Evolutionary conservation across 345 rosid genomes (phyloP).

Genomic region (Gossypium rotundifolium): DNA sequence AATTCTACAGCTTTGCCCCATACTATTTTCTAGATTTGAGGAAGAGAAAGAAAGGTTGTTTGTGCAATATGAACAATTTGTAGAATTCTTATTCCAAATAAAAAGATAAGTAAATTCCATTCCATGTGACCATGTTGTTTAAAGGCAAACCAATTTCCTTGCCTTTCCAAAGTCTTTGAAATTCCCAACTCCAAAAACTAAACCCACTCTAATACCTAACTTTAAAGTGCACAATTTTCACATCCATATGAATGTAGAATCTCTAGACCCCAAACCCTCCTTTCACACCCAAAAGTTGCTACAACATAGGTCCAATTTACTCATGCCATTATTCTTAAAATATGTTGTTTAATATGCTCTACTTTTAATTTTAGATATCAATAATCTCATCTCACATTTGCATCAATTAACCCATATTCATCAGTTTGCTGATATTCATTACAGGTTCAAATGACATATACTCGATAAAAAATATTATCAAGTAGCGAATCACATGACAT

Average conservation of each 20-base stretch:
- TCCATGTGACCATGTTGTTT: conserved; percentile 2
- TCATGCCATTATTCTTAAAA: too few species aligned
- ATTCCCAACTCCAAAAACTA: background rate
- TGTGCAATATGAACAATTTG: background rate
- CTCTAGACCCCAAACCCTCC: background rate
- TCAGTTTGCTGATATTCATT: too few species aligned
- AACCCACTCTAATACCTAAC: background rate
- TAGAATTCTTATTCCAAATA: background rate
- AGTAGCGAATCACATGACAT: too few species aligned
- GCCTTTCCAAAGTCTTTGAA: background rate
- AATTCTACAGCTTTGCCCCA: too few species aligned
- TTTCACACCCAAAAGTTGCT: background rate
- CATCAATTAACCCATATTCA: too few species aligned
- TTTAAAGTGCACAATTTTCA: background rate
- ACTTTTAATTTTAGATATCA: too few species aligned
- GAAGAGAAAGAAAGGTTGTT: background rate
- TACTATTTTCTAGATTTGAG: background rate
- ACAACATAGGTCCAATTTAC: too few species aligned
- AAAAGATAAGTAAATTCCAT: background rate
- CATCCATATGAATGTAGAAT: background rate
- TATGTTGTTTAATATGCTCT: too few species aligned
- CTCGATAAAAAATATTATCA: too few species aligned
- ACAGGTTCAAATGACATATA: too few species aligned
- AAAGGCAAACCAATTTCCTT: background rate
- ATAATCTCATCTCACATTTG: too few species aligned